phyloP scores from a whole-genome alignment of 148 eudicot species.

The Dysphania ambrosioides region DNA sequence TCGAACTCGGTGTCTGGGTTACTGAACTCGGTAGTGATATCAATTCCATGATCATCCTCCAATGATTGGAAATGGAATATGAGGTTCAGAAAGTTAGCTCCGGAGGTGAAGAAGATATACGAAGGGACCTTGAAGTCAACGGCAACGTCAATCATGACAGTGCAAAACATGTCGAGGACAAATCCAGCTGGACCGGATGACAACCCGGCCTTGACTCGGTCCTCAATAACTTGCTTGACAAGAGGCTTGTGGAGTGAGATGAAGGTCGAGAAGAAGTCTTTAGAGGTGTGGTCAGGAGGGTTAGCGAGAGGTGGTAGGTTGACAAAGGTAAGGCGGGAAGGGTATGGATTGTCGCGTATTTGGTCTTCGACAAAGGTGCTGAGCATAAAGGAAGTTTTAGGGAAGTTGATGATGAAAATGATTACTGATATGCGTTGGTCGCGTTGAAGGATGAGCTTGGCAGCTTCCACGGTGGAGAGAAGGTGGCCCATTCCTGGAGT shows the following conservation, averaged over 20 bases:
- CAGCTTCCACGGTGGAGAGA: conserved; percentile 35
- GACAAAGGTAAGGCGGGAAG: conserved; percentile 9
- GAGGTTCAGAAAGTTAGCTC: conserved; percentile 17
- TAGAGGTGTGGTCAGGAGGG: not conserved
- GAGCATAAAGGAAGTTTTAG: not conserved
- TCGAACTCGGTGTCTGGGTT: conserved; percentile 4
- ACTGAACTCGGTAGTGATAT: not conserved
- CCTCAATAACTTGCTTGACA: conserved; percentile 16
- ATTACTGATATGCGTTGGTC: conserved; percentile 30
- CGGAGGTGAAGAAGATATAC: conserved; percentile 32
- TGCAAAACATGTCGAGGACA: no score
- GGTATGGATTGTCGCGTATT: conserved; percentile 18
- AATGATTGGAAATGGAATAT: conserved; percentile 7
- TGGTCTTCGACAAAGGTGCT: conserved; percentile 21
- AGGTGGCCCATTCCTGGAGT: conserved; percentile 55
- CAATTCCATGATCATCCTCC: conserved; percentile 6
- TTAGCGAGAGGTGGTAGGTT: conserved; percentile 18
- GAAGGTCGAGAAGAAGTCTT: not conserved
- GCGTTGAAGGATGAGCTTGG: conserved; percentile 41
- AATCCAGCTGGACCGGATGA: conserved; percentile 14
- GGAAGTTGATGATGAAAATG: conserved; percentile 37
- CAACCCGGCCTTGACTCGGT: not conserved
- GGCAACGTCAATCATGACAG: conserved; percentile 32
- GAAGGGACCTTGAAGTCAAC: conserved; percentile 31
- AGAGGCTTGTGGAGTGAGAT: conserved; percentile 19